phyloP scores from a whole-genome alignment of 352 stramenopile genomes.

The Blastocystis sp. region DNA sequence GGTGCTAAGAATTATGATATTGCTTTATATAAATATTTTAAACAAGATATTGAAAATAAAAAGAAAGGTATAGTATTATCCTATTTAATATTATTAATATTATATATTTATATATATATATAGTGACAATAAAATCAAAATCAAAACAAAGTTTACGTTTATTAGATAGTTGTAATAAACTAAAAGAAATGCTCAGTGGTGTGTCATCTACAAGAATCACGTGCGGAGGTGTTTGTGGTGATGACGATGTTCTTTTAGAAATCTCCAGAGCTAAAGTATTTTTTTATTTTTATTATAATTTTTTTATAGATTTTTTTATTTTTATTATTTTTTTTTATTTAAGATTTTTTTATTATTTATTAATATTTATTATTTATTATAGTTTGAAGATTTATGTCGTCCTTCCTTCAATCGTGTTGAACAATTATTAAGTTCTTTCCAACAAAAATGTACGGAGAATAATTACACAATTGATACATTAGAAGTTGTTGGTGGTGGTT shows the following conservation, averaged over 20 bases:
- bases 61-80: constrained; percentile 64
- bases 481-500: constrained; percentile 67
- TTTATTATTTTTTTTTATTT: not conserved
- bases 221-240: constrained; percentile 59
- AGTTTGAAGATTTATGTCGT: constrained; percentile 48
- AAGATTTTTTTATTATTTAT: constrained; percentile 55
- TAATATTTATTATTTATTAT: constrained; percentile 28
- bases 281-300: not conserved
- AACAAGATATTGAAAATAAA: constrained; percentile 78
- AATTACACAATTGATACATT: constrained; percentile 45
- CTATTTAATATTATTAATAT: constrained; percentile 1
- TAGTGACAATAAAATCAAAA: constrained; percentile 45
- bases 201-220: constrained; percentile 56
- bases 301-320: not conserved
- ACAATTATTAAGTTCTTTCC: constrained; percentile 37
- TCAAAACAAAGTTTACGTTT: constrained; percentile 62
- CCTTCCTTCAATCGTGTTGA: constrained; percentile 49
- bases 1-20: constrained; percentile 86
- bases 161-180: constrained; percentile 58
- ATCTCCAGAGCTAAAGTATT: constrained; percentile 49
- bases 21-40: constrained; percentile 71
- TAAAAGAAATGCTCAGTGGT: constrained; percentile 67
- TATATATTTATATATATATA: not conserved
- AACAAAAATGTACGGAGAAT: not conserved
- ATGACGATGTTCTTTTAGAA: constrained; percentile 57